Conservation (phyloP, 108 stramenopile genomes). For the Pseudonitzschia delicatissima region DNA sequence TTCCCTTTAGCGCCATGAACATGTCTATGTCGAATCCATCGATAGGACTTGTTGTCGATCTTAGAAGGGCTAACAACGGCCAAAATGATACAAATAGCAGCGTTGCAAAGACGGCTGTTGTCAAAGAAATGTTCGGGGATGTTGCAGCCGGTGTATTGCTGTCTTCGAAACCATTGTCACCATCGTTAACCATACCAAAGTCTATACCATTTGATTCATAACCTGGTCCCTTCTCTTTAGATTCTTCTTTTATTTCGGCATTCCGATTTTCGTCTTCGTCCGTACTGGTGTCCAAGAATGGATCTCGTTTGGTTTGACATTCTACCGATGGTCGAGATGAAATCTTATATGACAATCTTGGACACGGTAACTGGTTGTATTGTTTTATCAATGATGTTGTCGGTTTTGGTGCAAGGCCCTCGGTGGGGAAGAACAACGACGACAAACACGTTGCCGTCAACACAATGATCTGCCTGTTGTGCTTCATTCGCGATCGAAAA, state of each 20-base stretch:
- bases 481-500: too few relatives aligned
- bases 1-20: constrained; percentile 37
- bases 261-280: neutral
- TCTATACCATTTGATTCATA: neutral
- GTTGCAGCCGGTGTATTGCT: neutral
- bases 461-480: too few relatives aligned
- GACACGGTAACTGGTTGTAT: too few relatives aligned
- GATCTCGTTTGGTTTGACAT: neutral
- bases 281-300: neutral
- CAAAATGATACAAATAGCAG: constrained; percentile 9
- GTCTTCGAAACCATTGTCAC: neutral
- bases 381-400: too few relatives aligned
- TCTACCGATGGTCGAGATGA: too few relatives aligned
- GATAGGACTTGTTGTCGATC: constrained; percentile 4
- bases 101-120: neutral
- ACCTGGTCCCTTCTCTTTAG: neutral
- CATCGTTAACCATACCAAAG: neutral
- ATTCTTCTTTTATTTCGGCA: neutral
- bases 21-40: constrained; percentile 42
- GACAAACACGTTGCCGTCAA: too few relatives aligned
- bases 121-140: neutral
- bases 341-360: too few relatives aligned
- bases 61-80: constrained; percentile 22
- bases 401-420: too few relatives aligned
- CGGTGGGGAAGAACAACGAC: too few relatives aligned